Evolutionary conservation across 2,329 filamentous ascomycete species (phyloP).

Genomic region (Ceratocystis colombiana): DNA sequence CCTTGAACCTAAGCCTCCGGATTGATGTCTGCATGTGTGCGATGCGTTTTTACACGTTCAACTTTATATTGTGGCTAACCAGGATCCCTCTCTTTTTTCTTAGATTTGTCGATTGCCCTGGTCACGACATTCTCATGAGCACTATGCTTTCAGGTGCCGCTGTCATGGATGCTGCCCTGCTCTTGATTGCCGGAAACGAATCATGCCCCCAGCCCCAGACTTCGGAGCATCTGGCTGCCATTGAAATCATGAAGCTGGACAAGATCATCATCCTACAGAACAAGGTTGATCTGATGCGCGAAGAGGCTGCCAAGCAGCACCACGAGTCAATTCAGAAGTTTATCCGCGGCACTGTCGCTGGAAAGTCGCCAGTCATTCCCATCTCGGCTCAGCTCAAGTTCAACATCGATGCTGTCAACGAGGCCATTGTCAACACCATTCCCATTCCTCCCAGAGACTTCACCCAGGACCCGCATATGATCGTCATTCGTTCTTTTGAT

Average conservation of each 20-base stretch:
- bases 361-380: conserved; percentile 88
- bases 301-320: conserved; percentile 86
- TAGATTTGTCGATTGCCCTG: conserved; percentile 95
- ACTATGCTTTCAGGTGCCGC: conserved; percentile 99
- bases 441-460: conserved; percentile 88
- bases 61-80: conserved; percentile 28
- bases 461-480: conserved; percentile 89
- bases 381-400: conserved; percentile 97
- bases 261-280: conserved; percentile 99
- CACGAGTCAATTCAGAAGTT: conserved; percentile 98
- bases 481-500: conserved; percentile 97
- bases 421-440: conserved; percentile 90
- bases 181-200: conserved; percentile 97
- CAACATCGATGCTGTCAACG: conserved; percentile 98
- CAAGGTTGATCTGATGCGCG: conserved; percentile 97
- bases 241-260: conserved; percentile 99
- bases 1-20: conserved; percentile 28
- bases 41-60: no score
- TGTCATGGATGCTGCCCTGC: conserved; percentile 96
- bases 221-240: conserved; percentile 94
- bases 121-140: conserved; percentile 99
- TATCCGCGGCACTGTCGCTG: conserved; percentile 92
- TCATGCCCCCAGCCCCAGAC: conserved; percentile 96
- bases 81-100: conserved; percentile 7
- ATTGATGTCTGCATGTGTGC: no score